These are phyloP conservation scores for Oryza rufipogon DNA, from an alignment of 176 grass and related monocot species.

Conservation along the genomic window DNA sequence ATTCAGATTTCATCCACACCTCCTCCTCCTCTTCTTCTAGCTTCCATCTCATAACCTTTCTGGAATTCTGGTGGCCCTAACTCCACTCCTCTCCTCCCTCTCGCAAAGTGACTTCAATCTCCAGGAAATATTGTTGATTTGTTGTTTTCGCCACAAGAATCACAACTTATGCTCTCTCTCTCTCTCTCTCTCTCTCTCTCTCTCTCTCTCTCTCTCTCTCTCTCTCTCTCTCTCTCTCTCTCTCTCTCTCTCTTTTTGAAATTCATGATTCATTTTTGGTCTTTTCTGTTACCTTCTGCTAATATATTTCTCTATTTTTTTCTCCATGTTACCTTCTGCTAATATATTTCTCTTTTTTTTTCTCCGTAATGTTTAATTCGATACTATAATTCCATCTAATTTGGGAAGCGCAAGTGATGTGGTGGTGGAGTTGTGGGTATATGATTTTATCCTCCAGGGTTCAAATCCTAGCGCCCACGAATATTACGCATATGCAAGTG, in stretches of 20 bases:
- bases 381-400: not conserved
- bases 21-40: not conserved
- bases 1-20: no score
- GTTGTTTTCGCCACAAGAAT: not conserved
- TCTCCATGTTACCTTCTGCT: no score
- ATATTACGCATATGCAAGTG: no score
- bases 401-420: not conserved
- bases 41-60: no score
- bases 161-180: not conserved
- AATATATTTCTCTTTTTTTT: no score
- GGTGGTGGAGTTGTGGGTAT: no score
- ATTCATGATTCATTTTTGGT: not conserved
- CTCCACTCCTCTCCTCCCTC: not conserved
- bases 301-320: no score
- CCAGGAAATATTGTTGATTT: not conserved
- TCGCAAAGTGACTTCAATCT: not conserved
- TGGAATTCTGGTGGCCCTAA: not conserved
- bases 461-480: no score
- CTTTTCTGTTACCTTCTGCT: not conserved
- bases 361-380: not conserved
- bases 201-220: not conserved
- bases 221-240: not conserved
- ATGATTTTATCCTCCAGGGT: no score
- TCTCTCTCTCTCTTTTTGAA: not conserved
- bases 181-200: not conserved